Base-by-base conservation (phyloP, 345 rosid genomes). In the Jatropha curcas region DNA sequence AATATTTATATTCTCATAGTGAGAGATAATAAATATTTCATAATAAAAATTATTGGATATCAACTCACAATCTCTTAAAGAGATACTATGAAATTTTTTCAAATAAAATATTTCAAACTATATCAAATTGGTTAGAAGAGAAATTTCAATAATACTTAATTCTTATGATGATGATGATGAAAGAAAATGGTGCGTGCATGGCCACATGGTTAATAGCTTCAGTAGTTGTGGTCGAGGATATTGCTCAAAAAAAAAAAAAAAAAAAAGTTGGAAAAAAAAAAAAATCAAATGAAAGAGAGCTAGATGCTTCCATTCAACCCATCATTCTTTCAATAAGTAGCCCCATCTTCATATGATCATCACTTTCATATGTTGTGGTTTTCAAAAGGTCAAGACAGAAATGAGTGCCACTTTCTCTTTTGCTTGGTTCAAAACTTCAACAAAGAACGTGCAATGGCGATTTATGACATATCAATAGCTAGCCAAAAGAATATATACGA, bases 221-320 rank as follows among this genome's bases (percentile, higher is more conserved):
- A 41, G 52, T 0, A 63, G 12, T 60, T 60, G 39, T 60, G 22
- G 65, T 34, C 24, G 6, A 19, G 65, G 33, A 41, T 63, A 63
- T 7, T 13, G 13, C 45, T 7, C 12, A 10, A 10, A 41, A 41
- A 7, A 17, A 63, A 37, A n/a, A 1, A 37, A 19, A 41, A 39
- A 22, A 41, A 41, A 3, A 27, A 33, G n/a, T n/a, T 41, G 30
- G 39, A 37, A n/a, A 1, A 37, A 19, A 41, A 39, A 22, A 41
- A 41, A 3, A 27, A 33, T 45, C 12, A 31, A 50, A 68, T 30
- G 53, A 56, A 24, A 28, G 64, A 5, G 53, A 60, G 53, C 63
- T 45, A 62, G 41, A 24, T 69, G 78, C 28, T 70, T 43, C 55
- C 27, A 28, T 67, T 67, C 70, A 71, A 45, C 65, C 65, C n/a